These are phyloP conservation scores for Penicillium sumatraense DNA, from an alignment of 2,329 filamentous ascomycete species.

Conservation along the genomic window DNA sequence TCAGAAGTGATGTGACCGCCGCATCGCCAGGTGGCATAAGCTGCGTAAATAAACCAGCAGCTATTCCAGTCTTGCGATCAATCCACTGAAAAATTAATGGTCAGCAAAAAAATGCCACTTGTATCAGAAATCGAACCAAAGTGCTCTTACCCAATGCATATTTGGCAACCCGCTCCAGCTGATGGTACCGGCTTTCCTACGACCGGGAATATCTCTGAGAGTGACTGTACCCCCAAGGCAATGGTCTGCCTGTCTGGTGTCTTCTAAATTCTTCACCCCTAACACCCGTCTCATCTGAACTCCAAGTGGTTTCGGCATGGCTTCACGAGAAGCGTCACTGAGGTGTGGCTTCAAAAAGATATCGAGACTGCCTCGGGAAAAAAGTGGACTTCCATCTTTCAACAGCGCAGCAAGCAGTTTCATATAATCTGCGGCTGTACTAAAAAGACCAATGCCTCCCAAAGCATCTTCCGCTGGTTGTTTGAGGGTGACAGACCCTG, in stretches of 20 bases:
- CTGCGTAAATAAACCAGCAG: conserved; percentile 26
- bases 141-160: conserved; percentile 20
- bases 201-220: conserved; percentile 7
- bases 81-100: conserved; percentile 19
- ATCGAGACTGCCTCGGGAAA: conserved; percentile 1
- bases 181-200: conserved; percentile 14
- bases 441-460: conserved; percentile 27
- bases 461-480: conserved; percentile 16
- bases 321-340: neutral
- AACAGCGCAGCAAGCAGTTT: conserved; percentile 24
- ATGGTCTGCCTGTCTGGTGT: conserved; percentile 9
- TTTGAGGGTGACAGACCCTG: conserved; percentile 4
- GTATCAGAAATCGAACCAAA: neutral
- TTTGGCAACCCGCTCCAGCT: conserved; percentile 30
- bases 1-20: conserved; percentile 12
- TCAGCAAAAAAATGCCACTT: neutral
- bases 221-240: conserved; percentile 9
- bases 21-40: conserved; percentile 26
- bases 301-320: conserved; percentile 10
- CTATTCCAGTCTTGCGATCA: conserved; percentile 21
- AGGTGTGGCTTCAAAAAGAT: conserved; percentile 8
- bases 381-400: conserved; percentile 2
- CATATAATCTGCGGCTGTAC: conserved; percentile 24
- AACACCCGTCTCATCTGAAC: conserved; percentile 6
- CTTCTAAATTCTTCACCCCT: neutral